Base-by-base conservation (phyloP, 2,329 filamentous ascomycete species). In the Teratosphaeria zuluensis region DNA sequence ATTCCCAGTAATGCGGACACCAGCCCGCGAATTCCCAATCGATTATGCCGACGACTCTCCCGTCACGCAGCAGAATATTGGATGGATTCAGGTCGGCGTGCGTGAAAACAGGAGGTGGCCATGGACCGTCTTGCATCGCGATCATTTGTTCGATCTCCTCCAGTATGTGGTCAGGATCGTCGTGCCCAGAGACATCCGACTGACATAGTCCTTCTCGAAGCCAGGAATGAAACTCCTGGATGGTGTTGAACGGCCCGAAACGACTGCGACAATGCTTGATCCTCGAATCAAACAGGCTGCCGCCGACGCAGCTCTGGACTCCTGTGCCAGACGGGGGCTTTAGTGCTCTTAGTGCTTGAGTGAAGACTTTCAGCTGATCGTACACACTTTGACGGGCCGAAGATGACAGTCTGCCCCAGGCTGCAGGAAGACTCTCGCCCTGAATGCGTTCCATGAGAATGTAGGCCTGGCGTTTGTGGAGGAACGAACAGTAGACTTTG, bases 1-100 rank as follows among this genome's bases (percentile, higher is more conserved):
- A 76, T 60, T 78, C 76, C 76, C 75, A 79, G 64, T 77, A 80
- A n/a, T 70, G 66, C 1, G 76, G 77, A 63, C 76, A 79, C 76
- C 75, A 80, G 1, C 77, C 77, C 24, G 74, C 69, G 32, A 72
- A 69, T 62, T 80, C 77, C 77, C 76, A 81, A 60, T 74, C 76
- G 53, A 76, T 62, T 60, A 82, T 78, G 7, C 76, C 77, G 46
- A 75, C 72, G 33, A 83, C 66, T 4, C 72, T 65, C 56, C 76
- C 73, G 7, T 69, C 74, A 7, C 66, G 67, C 53, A 74, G 65
- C 8, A 80, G 60, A 53, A 80, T 76, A 60, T 81, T 80, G 31
- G 65, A 64, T 9, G 48, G 24, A 30, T 58, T 75, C 9, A 84
- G 69, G 65, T 84, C 80, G 2, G 75, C 75, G 68, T 83, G 80